Base-by-base conservation (phyloP, 192 early-diverging fungal genomes). In the Mortierella hygrophila region DNA sequence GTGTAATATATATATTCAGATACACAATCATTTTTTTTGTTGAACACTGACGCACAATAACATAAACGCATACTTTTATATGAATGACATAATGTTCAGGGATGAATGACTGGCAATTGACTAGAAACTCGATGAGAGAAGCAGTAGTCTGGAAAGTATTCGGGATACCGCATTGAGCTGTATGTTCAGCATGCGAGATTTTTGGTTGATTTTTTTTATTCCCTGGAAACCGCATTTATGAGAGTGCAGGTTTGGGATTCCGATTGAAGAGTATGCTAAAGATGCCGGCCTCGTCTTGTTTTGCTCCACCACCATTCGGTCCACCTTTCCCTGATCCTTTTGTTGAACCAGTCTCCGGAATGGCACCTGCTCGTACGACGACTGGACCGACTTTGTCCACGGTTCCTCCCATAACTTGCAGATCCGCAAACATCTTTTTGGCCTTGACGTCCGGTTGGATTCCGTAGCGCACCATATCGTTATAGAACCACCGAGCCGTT, bases 391-490 rank as follows among this genome's bases (percentile, higher is more conserved):
- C 70, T 1, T 47, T 70, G 46, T 86, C 84, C 1, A 42, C 49
- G 23, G 84, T 86, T 1, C 79, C 79, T 9, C 75, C 79, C 40
- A 72, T 73, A 15, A 81, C 35, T 26, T 86, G 84, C 54, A 86
- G 29, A 40, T 80, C 79, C 35, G 79, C 73, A 69, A 70, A 86
- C 44, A 86, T 21, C 49, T 86, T 81, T 40, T 86, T 86, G 42
- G 75, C 74, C 60, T 54, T 60, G 21, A 60, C 52, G 18, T 54
- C 77, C 18, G 84, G 84, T 29, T 71, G 77, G 26, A 86, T 26
- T 1, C 79, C 84, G 49, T 77, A 70, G 41, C 79, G 78, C 23
- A 86, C 70, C 84, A 86, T 86, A 23, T 86, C 84, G 65, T 86
- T 81, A 57, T 86, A 86, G 23, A 78, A 65, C 84, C 84, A 86